Conservation (phyloP, 2,329 filamentous ascomycete genomes). For the Talaromyces funiculosus region DNA sequence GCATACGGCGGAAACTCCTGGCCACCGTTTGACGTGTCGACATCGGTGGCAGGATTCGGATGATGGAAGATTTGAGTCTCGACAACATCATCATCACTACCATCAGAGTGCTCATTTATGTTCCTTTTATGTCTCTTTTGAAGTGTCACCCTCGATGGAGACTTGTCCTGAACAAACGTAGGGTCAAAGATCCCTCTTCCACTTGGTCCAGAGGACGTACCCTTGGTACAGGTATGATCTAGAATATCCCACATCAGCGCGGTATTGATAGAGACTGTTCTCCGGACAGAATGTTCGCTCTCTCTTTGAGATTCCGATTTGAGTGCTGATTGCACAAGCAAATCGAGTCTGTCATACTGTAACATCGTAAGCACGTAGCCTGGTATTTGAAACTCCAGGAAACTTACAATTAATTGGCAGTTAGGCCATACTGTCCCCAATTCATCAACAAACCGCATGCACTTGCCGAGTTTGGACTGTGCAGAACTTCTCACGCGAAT, state of each 20-base stretch:
- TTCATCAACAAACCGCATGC: slow-evolving; percentile 21
- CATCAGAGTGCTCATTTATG: neutral
- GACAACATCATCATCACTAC: slow-evolving; percentile 13
- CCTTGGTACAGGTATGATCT: slow-evolving; percentile 19
- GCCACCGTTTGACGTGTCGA: slow-evolving; percentile 25
- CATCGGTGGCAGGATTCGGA: slow-evolving; percentile 18
- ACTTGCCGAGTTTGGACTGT: slow-evolving; percentile 22
- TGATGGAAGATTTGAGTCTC: slow-evolving; percentile 29
- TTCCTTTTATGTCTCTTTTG: neutral
- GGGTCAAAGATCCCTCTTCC: slow-evolving; percentile 22
- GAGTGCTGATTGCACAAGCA: slow-evolving; percentile 24
- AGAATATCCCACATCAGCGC: slow-evolving; percentile 30
- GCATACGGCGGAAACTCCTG: slow-evolving; percentile 25
- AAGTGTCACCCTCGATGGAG: neutral
- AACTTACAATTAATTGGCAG: slow-evolving; percentile 22
- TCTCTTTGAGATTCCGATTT: slow-evolving; percentile 15
- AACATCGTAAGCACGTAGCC: neutral
- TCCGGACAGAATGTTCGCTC: slow-evolving; percentile 13
- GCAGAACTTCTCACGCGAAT: slow-evolving; percentile 21
- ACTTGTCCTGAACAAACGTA: slow-evolving; percentile 17
- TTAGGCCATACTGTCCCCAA: slow-evolving; percentile 24
- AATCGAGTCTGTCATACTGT: slow-evolving; percentile 24
- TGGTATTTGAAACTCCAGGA: neutral
- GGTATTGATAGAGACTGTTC: slow-evolving; percentile 28
- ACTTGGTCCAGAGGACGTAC: neutral